Conservation (phyloP, 768 basidiomycete genomes). For the Podaxis rugospora region DNA sequence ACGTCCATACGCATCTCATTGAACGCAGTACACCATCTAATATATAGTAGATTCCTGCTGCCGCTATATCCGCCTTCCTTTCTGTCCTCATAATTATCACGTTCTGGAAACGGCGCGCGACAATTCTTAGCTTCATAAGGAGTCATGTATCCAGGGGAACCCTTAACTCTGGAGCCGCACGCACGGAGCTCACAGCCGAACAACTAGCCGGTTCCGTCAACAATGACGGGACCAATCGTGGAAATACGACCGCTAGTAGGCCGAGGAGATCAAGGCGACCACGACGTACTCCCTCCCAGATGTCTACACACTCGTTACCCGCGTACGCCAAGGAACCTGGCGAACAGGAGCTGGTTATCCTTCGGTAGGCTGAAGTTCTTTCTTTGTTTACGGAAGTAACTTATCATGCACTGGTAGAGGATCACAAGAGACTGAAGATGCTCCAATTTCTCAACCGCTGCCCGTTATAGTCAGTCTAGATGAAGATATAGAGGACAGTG, state of each 20-base stretch:
- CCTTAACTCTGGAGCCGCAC: slow-evolving; percentile 1
- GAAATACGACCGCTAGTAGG: slow-evolving; percentile 18
- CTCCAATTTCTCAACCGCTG: slow-evolving; percentile 30
- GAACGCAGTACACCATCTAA: neutral
- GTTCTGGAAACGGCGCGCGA: slow-evolving; percentile 17
- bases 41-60: slow-evolving; percentile 21
- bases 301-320: slow-evolving; percentile 74
- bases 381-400: neutral
- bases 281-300: slow-evolving; percentile 72
- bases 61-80: slow-evolving; percentile 22
- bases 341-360: slow-evolving; percentile 75
- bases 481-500: slow-evolving; percentile 31
- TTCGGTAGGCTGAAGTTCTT: slow-evolving; percentile 28
- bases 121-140: slow-evolving; percentile 10
- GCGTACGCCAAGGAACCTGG: slow-evolving; percentile 83
- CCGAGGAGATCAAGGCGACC: slow-evolving; percentile 31
- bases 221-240: slow-evolving; percentile 17
- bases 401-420: slow-evolving; percentile 30
- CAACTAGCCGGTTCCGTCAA: slow-evolving; percentile 47
- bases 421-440: slow-evolving; percentile 48
- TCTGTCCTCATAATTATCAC: slow-evolving; percentile 19
- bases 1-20: neutral
- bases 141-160: slow-evolving; percentile 6
- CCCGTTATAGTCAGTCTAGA: slow-evolving; percentile 35
- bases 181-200: slow-evolving; percentile 45